These are phyloP conservation scores for Lentinula sp. DNA, from an alignment of 768 basidiomycete genomes.

Conservation along the genomic window DNA sequence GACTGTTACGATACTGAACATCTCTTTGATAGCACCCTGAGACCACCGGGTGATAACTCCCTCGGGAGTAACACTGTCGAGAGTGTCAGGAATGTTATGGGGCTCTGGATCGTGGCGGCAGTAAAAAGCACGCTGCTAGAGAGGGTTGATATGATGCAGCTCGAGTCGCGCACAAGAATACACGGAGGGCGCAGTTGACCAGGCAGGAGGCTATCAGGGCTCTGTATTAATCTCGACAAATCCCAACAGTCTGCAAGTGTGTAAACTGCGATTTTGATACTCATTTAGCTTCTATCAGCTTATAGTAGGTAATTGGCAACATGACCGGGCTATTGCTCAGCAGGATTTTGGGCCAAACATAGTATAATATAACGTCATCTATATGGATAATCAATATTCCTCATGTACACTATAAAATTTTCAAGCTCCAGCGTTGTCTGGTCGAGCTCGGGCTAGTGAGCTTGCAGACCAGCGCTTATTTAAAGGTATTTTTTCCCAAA, in stretches of 20 bases:
- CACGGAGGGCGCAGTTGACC: neutral
- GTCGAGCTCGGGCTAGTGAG: too few relatives aligned
- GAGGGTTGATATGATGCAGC: conserved; percentile 20
- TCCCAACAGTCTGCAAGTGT: neutral
- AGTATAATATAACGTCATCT: neutral
- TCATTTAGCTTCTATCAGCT: neutral
- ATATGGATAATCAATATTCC: too few relatives aligned
- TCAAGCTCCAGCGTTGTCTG: too few relatives aligned
- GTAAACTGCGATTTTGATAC: neutral
- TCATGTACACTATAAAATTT: too few relatives aligned
- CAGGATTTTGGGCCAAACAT: neutral
- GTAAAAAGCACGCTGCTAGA: conserved; percentile 30
- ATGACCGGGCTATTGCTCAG: neutral
- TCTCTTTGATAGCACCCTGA: neutral
- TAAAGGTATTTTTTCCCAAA: too few relatives aligned
- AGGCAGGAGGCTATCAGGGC: neutral
- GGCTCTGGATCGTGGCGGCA: conserved; percentile 22
- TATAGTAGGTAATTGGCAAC: neutral
- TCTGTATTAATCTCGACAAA: neutral
- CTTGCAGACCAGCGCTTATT: too few relatives aligned
- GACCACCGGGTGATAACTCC: conserved; percentile 1
- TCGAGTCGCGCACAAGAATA: neutral
- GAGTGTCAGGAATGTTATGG: conserved; percentile 25
- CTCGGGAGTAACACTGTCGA: conserved; percentile 1
- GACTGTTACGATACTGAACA: too few relatives aligned